Conservation (phyloP, 2,329 filamentous ascomycete genomes). For the Periconia sp. region DNA sequence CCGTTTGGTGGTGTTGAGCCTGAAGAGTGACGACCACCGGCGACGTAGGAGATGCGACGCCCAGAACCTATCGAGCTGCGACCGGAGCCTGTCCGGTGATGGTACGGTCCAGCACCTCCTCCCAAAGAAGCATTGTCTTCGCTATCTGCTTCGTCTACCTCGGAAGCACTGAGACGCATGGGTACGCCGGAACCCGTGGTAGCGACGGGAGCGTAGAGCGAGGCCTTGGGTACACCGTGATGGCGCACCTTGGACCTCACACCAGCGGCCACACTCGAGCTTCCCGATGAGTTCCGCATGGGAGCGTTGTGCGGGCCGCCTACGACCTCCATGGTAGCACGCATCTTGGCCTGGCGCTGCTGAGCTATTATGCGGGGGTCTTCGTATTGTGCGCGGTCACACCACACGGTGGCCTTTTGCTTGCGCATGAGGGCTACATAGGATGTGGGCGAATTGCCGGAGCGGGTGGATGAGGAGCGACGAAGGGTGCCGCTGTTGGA, state of each 20-base stretch:
- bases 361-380: constrained; percentile 82
- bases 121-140: constrained; percentile 61
- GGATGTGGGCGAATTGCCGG: constrained; percentile 64
- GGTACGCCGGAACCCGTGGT: constrained; percentile 79
- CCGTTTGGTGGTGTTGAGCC: constrained; percentile 56
- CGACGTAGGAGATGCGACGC: constrained; percentile 41
- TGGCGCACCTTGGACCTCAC: constrained; percentile 87
- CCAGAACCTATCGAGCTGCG: constrained; percentile 63
- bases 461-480: constrained; percentile 80
- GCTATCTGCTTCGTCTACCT: constrained; percentile 86
- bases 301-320: constrained; percentile 54
- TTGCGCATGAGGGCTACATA: constrained; percentile 96
- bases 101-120: constrained; percentile 46
- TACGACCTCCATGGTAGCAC: constrained; percentile 81
- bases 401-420: constrained; percentile 98
- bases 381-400: constrained; percentile 88
- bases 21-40: constrained; percentile 51
- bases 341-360: constrained; percentile 82
- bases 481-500: constrained; percentile 59
- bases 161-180: constrained; percentile 88
- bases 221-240: constrained; percentile 76
- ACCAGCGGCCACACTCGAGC: constrained; percentile 44
- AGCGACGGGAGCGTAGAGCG: constrained; percentile 78
- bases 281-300: constrained; percentile 41
- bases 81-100: constrained; percentile 73